Evolutionary conservation across 371 early-diverging fungal genomes (phyloP), one percentile per base, ranked within the genome.

Genomic region (Apophysomyces ossiformis): DNA sequence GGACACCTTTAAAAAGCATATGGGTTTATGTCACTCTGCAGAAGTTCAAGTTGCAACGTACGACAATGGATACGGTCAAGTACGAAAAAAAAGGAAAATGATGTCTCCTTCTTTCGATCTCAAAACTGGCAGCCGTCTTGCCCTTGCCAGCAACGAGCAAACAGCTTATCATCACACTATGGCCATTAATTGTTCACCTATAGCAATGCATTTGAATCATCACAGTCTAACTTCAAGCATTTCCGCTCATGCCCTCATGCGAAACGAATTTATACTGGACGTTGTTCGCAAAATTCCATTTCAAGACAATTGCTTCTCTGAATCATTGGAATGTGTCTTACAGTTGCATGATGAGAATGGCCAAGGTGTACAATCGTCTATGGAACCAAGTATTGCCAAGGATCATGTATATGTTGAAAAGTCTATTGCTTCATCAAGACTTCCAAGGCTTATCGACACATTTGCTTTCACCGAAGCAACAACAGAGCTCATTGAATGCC

Each of bases 101-200:
- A n/a, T 15, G 46, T 46, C 46, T 15, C 46, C 46, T n/a, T n/a
- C 46, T 13, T 46, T 46, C n/a, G 46, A 46, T 46, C n/a, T 46
- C 15, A 6, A n/a, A 9, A 46, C 9, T 15, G 46, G n/a, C 15
- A n/a, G 5, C n/a, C 16, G 12, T 41, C 12, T 16, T 9, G 46
- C 16, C 15, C n/a, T 46, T 16, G 46, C 15, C 46, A 46, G n/a
- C 46, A 46, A 46, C 15, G 46, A 46, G n/a, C 12, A 46, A 46
- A n/a, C n/a, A 9, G 12, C 46, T 15, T 46, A 46, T 46, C 46
- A 46, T 46, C 46, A 46, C 9, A 41, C 41, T 12, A 41, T 41
- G 41, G 41, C 9, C 1, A 41, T 41, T 41, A n/a, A 46, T 15
- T 46, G 46, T n/a, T 46, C n/a, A n/a, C 46, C 46, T 46, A 6